These are phyloP conservation scores for Hypoxylon sp. DNA, from an alignment of 2,329 filamentous ascomycete species.

Conservation along the genomic window DNA sequence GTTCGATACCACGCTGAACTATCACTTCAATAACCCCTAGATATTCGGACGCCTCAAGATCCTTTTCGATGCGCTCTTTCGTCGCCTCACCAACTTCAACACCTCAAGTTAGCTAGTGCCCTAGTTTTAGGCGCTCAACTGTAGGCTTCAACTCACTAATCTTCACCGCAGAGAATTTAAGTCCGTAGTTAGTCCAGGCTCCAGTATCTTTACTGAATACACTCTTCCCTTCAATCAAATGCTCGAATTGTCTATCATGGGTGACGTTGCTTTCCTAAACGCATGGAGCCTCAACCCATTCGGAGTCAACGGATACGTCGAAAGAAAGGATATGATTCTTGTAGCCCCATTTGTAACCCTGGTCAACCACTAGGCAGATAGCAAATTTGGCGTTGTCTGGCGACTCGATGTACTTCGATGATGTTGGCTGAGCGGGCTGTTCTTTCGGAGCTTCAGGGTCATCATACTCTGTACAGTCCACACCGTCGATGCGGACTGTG, in stretches of 20 bases:
- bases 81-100: conserved; percentile 47
- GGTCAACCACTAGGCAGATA: conserved; percentile 38
- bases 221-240: background rate
- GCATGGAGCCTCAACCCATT: conserved; percentile 17
- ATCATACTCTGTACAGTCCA: conserved; percentile 47
- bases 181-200: conserved; percentile 35
- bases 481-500: conserved; percentile 42
- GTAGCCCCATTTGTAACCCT: conserved; percentile 50
- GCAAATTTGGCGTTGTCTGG: conserved; percentile 49
- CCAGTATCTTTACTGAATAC: background rate
- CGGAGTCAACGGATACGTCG: conserved; percentile 47
- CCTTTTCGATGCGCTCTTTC: conserved; percentile 48
- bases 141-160: conserved; percentile 42
- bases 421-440: conserved; percentile 19
- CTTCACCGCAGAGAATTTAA: conserved; percentile 51
- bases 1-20: conserved; percentile 27
- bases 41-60: conserved; percentile 43
- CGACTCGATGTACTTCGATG: conserved; percentile 53
- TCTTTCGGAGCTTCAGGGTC: conserved; percentile 44
- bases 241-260: background rate
- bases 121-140: background rate
- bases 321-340: conserved; percentile 43
- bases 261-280: background rate
- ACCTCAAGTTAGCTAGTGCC: background rate
- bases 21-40: conserved; percentile 52